A percentile compares a stretch with the other conserved stretches of the same genome.
phyloP scores from a whole-genome alignment of 768 basidiomycete species.

The Trametes coccinea region DNA sequence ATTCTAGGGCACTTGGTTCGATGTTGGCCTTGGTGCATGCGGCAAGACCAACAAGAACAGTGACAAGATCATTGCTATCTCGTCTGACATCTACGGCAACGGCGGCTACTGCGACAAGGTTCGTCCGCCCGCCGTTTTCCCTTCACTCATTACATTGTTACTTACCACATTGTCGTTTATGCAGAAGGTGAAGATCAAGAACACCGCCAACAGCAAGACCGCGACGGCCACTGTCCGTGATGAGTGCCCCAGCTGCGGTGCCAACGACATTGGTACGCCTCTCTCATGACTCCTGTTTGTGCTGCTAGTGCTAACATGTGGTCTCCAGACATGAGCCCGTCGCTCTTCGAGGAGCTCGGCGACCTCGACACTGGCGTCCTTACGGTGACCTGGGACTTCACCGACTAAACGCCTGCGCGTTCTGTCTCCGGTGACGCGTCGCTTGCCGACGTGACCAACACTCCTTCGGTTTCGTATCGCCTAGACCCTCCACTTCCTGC shows the following conservation, averaged over 20 bases:
- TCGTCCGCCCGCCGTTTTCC: slow-evolving; percentile 19
- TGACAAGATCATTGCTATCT: slow-evolving; percentile 64
- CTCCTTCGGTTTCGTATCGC: background rate
- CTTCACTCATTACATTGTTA: background rate
- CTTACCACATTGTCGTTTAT: background rate
- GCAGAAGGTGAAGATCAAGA: slow-evolving; percentile 61
- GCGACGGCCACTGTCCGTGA: slow-evolving; percentile 55
- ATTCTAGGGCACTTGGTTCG: slow-evolving; percentile 65
- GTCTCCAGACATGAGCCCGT: slow-evolving; percentile 62
- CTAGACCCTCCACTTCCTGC: slow-evolving; percentile 1
- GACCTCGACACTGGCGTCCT: slow-evolving; percentile 50
- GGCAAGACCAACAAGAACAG: slow-evolving; percentile 49
- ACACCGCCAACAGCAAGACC: slow-evolving; percentile 50
- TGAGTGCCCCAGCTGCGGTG: slow-evolving; percentile 56
- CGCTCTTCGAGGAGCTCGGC: slow-evolving; percentile 55
- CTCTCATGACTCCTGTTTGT: background rate
- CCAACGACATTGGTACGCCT: slow-evolving; percentile 56
- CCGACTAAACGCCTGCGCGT: slow-evolving; percentile 19
- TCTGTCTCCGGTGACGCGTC: background rate
- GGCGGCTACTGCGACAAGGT: slow-evolving; percentile 65
- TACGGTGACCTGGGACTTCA: slow-evolving; percentile 59
- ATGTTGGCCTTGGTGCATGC: slow-evolving; percentile 63
- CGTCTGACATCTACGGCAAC: slow-evolving; percentile 49
- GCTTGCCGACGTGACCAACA: background rate
- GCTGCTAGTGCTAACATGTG: background rate